Conservation (phyloP, 257 asterid species). For the Solanum sitiens region DNA sequence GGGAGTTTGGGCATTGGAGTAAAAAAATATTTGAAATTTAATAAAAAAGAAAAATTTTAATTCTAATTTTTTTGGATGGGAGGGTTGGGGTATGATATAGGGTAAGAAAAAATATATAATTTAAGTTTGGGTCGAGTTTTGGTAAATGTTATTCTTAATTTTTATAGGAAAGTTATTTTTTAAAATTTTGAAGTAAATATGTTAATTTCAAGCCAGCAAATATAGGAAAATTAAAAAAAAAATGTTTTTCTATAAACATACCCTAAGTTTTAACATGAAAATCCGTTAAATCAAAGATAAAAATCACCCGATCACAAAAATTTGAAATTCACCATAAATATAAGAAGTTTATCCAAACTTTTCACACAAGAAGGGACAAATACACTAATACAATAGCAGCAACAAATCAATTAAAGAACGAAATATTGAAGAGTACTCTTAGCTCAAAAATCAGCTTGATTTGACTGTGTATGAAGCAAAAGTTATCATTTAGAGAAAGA, state of each 20-base stretch:
- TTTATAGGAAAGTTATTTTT: not conserved
- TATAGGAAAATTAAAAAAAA: too few species aligned
- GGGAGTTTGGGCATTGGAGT: too few species aligned
- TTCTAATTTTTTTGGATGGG: too few species aligned
- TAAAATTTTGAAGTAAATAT: not conserved
- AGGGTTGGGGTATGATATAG: not conserved
- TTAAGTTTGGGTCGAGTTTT: not conserved
- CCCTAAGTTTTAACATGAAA: not conserved
- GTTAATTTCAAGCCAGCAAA: too few species aligned
- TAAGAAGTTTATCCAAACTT: not conserved
- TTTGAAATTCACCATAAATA: not conserved
- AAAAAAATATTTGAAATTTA: too few species aligned
- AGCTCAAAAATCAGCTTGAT: not conserved
- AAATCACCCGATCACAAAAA: not conserved
- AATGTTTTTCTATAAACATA: too few species aligned
- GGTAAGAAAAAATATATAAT: too few species aligned
- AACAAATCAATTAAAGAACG: not conserved
- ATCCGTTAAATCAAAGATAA: not conserved
- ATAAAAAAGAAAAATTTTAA: too few species aligned
- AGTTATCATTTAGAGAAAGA: not conserved
- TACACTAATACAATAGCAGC: not conserved
- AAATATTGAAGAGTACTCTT: not conserved
- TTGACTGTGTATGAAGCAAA: not conserved
- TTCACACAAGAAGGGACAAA: not conserved
- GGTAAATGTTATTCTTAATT: not conserved